phyloP scores from a whole-genome alignment of 768 basidiomycete species.

The Mycena capillaripes region DNA sequence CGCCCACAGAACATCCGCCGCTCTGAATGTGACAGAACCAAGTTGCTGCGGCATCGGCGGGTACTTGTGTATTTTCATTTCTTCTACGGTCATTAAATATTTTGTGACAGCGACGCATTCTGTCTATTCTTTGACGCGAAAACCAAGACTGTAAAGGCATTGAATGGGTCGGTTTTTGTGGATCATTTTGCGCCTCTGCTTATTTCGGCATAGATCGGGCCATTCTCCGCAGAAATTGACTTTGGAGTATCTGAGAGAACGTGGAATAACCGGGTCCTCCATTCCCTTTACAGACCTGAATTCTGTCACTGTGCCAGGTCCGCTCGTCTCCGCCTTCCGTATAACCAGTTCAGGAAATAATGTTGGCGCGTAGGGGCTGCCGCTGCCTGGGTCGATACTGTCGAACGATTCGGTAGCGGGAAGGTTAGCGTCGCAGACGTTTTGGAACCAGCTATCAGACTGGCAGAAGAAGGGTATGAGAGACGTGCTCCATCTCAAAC shows the following conservation, averaged over 20 bases:
- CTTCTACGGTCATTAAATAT: neutral
- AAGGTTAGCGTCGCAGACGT: conserved; percentile 74
- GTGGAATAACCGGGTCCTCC: conserved; percentile 74
- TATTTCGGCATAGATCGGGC: conserved; percentile 65
- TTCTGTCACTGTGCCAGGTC: conserved; percentile 91
- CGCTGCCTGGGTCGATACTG: conserved; percentile 94
- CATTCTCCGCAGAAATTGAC: conserved; percentile 85
- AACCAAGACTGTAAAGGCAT: conserved; percentile 83
- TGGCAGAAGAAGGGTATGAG: conserved; percentile 90
- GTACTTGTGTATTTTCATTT: conserved; percentile 54
- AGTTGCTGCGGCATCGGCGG: conserved; percentile 94
- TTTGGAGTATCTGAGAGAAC: conserved; percentile 77
- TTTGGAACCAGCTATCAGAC: conserved; percentile 88
- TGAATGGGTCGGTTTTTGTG: conserved; percentile 72
- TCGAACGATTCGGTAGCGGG: conserved; percentile 86
- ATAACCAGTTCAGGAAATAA: conserved; percentile 26
- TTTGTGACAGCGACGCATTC: conserved; percentile 79
- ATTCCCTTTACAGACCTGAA: conserved; percentile 90
- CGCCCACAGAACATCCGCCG: conserved; percentile 72
- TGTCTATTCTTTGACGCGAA: conserved; percentile 93
- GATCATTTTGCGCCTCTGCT: neutral
- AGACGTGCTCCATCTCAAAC: neutral
- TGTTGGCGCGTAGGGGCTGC: conserved; percentile 76
- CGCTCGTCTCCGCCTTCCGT: conserved; percentile 8
- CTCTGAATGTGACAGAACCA: conserved; percentile 92